Percentiles rank a stretch among this genome's conserved stretches.
phyloP scores from a whole-genome alignment of 2,329 filamentous ascomycete species.

The Orbilia ellipsospora region DNA sequence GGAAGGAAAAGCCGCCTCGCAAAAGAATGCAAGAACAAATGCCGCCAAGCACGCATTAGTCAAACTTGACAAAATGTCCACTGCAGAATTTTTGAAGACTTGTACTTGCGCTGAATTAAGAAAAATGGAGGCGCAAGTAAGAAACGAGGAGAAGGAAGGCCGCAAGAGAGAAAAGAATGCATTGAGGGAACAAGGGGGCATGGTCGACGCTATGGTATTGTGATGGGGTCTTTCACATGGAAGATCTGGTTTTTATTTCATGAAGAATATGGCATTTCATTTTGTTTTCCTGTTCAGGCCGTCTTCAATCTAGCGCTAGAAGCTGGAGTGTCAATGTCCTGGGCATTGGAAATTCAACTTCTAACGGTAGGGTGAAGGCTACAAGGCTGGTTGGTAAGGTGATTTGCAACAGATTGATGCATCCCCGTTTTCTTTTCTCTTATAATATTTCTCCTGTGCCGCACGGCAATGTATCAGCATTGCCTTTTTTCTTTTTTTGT shows the following conservation, averaged over 20 bases:
- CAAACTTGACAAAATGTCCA: slow-evolving; percentile 64
- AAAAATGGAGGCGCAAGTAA: slow-evolving; percentile 30
- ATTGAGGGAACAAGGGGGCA: background rate
- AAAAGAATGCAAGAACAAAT: slow-evolving; percentile 77
- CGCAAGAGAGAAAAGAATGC: slow-evolving; percentile 7
- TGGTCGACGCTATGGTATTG: slow-evolving; percentile 48
- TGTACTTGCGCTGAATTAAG: slow-evolving; percentile 55
- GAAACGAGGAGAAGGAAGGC: slow-evolving; percentile 22
- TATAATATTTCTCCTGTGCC: background rate
- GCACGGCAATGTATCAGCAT: background rate
- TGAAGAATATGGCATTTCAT: slow-evolving; percentile 61
- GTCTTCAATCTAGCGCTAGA: slow-evolving; percentile 23
- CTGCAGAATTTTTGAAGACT: slow-evolving; percentile 53
- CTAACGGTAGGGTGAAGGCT: slow-evolving; percentile 20
- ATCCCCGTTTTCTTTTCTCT: background rate
- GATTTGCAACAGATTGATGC: background rate
- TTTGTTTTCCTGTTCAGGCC: slow-evolving; percentile 40
- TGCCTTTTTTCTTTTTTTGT: background rate
- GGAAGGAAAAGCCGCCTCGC: slow-evolving; percentile 71
- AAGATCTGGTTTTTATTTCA: too few relatives aligned
- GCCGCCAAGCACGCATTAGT: slow-evolving; percentile 72
- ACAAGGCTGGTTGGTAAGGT: slow-evolving; percentile 13
- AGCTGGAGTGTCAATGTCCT: slow-evolving; percentile 37
- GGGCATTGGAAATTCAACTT: slow-evolving; percentile 24
- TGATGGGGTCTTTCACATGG: slow-evolving; percentile 48